phyloP scores from a whole-genome alignment of 2,329 filamentous ascomycete species.

The Aspergillus sp. region DNA sequence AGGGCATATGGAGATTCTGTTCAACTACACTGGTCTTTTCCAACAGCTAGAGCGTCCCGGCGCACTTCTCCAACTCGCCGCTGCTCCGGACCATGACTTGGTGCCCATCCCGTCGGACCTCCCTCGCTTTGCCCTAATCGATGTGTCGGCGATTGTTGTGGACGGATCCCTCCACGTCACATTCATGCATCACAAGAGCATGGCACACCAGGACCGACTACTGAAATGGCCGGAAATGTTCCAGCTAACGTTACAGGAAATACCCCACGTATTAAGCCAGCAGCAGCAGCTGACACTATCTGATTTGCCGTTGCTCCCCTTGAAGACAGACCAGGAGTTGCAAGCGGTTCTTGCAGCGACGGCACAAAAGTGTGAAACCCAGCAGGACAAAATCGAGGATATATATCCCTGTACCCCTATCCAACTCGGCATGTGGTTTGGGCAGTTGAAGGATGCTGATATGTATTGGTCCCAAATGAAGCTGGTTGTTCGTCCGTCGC shows the following conservation, averaged over 20 bases:
- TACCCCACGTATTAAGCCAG: neutral
- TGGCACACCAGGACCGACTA: too few species aligned
- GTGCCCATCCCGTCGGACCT: neutral
- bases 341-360: neutral
- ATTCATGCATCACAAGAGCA: neutral
- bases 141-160: neutral
- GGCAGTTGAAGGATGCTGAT: constrained; percentile 10
- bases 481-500: neutral
- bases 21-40: constrained; percentile 25
- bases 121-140: neutral
- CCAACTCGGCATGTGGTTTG: constrained; percentile 19
- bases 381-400: neutral
- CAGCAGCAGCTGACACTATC: neutral
- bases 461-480: constrained; percentile 10
- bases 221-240: too few species aligned
- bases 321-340: neutral
- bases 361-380: neutral
- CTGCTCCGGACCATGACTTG: neutral
- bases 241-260: too few species aligned
- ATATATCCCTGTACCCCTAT: neutral
- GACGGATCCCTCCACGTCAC: neutral
- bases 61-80: constrained; percentile 8
- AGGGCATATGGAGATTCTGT: constrained; percentile 19
- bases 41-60: constrained; percentile 18
- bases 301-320: neutral